Percentiles rank a stretch among this genome's conserved stretches.
These are phyloP conservation scores for Chimonanthus praecox DNA, from an alignment of 164 flowering plant genomes.

Conservation along the genomic window DNA sequence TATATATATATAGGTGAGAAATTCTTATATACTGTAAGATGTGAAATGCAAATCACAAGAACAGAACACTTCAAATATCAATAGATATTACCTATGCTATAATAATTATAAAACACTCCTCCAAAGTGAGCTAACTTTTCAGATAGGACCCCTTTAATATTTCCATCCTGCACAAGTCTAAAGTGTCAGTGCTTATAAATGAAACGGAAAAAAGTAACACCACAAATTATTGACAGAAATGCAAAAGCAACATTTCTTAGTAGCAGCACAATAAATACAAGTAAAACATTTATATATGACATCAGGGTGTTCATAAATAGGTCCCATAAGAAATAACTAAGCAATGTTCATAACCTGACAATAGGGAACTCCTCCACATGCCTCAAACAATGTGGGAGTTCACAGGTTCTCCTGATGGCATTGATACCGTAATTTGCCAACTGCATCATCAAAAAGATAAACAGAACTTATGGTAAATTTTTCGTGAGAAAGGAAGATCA, in stretches of 20 bases:
- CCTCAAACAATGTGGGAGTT: conserved; percentile 70
- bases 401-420: conserved; percentile 63
- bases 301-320: too few species aligned
- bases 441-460: conserved; percentile 34
- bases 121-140: conserved; percentile 52
- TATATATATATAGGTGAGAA: too few species aligned
- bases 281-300: too few species aligned
- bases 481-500: too few species aligned
- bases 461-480: too few species aligned
- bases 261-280: not conserved
- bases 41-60: too few species aligned
- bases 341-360: conserved; percentile 41
- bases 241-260: not conserved
- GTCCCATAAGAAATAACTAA: not conserved
- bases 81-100: conserved; percentile 2
- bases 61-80: too few species aligned
- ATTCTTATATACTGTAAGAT: too few species aligned
- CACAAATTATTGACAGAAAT: not conserved
- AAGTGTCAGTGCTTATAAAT: not conserved
- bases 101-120: conserved; percentile 93
- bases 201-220: not conserved
- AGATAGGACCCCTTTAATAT: conserved; percentile 46
- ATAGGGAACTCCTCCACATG: conserved; percentile 46
- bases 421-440: conserved; percentile 72
- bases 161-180: conserved; percentile 42